Base-by-base conservation (phyloP, 148 eudicot genomes). In the Silene conica region DNA sequence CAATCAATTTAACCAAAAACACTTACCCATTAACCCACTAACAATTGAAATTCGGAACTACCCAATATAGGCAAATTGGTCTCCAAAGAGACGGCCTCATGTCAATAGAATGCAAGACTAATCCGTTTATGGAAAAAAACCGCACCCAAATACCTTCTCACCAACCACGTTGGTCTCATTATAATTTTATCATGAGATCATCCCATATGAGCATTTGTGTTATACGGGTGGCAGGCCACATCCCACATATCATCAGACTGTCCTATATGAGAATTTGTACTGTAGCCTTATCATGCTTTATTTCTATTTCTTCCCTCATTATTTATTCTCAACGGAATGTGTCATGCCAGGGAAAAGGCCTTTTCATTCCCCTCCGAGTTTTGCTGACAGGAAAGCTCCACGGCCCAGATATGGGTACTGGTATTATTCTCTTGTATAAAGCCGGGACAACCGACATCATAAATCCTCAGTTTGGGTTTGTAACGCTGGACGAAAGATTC, bases 281-380 rank as follows among this genome's bases (percentile, higher is more conserved):
- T 28, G 38, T 23, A 15, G 48, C 45, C 2, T 26, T 56, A 62
- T 25, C 13, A 58, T 43, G 13, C 77, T 45, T 20, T 52, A 8
- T 62, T 41, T 63, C 3, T 41, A 52, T 54, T 13, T 26, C 28
- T 26, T 26, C 28, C 13, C 10, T 12, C 68, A 12, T 52, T 5
- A 46, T 74, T 52, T 5, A 46, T 74, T 54, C 7, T 50, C 70
- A 46, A 77, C 22, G 22, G 58, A 57, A 70, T 25, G 28, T 78
- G 59, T 22, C 90, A 41, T 78, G 59, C 26, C 90, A 95, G 99
- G 99, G 99, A 19, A 95, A 92, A 85, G 87, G 85, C 68, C 92
- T 94, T 25, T 92, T 95, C 89, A 88, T 95, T 96, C 99, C 99
- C 70, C 93, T 95, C 14, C 88, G 99, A 71, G 92, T 95, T 70